Conservation (phyloP, 2,329 filamentous ascomycete genomes). For the Penicillium janthinellum region DNA sequence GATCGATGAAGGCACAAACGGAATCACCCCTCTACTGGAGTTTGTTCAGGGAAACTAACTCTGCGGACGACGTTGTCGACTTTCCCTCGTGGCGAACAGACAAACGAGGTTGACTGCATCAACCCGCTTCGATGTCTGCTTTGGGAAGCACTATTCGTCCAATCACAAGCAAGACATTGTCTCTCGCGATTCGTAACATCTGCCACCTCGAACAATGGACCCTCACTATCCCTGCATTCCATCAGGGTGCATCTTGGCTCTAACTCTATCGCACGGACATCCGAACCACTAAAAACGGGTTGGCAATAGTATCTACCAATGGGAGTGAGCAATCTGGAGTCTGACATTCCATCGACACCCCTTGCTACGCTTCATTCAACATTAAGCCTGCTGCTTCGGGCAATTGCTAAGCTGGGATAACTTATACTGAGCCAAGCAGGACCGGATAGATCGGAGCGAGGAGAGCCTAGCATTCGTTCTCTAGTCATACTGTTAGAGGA, state of each 20-base stretch:
- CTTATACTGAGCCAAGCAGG: background rate
- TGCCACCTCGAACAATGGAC: slow-evolving; percentile 2
- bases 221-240: slow-evolving; percentile 2
- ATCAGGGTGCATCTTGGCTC: background rate
- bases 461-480: background rate
- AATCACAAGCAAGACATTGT: background rate
- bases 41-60: too few species aligned
- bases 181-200: background rate
- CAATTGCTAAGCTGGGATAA: background rate
- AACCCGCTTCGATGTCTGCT: background rate
- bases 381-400: background rate
- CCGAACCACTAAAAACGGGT: background rate
- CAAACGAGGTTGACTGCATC: background rate
- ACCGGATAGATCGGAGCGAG: background rate
- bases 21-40: too few species aligned
- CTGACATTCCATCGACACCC: background rate
- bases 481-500: background rate
- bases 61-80: background rate
- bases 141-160: slow-evolving; percentile 2
- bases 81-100: background rate
- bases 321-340: background rate
- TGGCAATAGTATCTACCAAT: background rate
- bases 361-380: background rate
- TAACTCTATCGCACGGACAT: background rate
- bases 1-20: background rate